A percentile compares a stretch with the other conserved stretches of the same genome.
Conservation (phyloP, 768 basidiomycete genomes). For the Lactifluus piperatus region DNA sequence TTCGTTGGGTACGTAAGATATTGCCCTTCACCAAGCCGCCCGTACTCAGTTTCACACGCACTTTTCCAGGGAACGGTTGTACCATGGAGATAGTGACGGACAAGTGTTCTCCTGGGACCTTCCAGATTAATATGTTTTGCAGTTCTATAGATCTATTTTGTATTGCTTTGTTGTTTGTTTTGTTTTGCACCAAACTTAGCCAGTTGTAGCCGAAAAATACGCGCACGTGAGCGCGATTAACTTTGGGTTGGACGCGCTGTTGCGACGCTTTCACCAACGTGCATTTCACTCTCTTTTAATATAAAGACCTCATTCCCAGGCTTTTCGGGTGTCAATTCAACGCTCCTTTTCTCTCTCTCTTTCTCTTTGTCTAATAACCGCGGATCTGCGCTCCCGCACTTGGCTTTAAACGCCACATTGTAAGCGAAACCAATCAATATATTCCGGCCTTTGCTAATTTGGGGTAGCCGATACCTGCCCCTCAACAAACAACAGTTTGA, state of each 20-base stretch:
- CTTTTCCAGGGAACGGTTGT: slow-evolving; percentile 43
- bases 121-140: slow-evolving; percentile 31
- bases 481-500: not conserved
- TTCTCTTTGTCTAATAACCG: not conserved
- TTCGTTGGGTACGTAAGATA: slow-evolving; percentile 58
- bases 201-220: not conserved
- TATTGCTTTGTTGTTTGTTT: not conserved
- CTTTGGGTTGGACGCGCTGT: not conserved
- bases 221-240: slow-evolving; percentile 2
- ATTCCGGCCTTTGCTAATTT: not conserved
- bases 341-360: not conserved
- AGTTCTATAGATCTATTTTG: not conserved
- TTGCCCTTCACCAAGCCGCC: not conserved
- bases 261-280: not conserved
- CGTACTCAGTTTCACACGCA: not conserved
- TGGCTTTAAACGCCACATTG: not conserved
- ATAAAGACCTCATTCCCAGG: not conserved
- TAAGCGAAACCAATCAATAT: not conserved
- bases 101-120: slow-evolving; percentile 49
- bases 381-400: not conserved
- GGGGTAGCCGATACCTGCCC: not conserved
- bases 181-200: too few relatives aligned
- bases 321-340: not conserved
- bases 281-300: not conserved
- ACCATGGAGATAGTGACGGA: slow-evolving; percentile 58